Base-by-base conservation (phyloP, 2,329 filamentous ascomycete genomes). In the Conoideocrella luteorostrata region DNA sequence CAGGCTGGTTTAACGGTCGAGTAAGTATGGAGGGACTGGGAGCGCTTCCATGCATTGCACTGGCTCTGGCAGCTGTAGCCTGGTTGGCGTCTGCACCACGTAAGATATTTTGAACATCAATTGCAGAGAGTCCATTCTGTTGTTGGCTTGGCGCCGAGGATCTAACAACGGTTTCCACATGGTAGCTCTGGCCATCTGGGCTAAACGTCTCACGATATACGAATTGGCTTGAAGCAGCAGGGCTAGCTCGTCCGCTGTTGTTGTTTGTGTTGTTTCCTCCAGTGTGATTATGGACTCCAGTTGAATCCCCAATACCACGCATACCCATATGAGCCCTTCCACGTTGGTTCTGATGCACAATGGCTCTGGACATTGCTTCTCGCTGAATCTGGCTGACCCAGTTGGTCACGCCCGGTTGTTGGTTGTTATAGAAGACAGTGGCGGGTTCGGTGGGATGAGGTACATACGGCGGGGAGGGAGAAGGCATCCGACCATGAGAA, bases 21-120 rank as follows among this genome's bases (percentile, higher is more conserved):
- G 46, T 55, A 38, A 63, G 59, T 39, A 72, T 53, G 5, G 72
- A 73, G 4, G 68, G 64, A 33, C 62, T 68, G 4, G 73, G 74
- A 28, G 69, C 64, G 51, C 69, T 77, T 43, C 73, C 65, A 34
- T 74, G 71, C 69, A 77, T 72, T 28, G 72, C 69, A 50, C 65
- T 69, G 5, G 69, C 63, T 62, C 74, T 71, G 39, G 70, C 69
- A 40, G 65, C 64, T 2, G 69, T 64, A 3, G 69, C 67, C 50
- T 73, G 67, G 26, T 56, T 63, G 20, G 66, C 61, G 52, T 77
- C 74, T 5, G 67, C 68, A 26, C 61, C 61, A 23, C 70, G 68
- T 10, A 75, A 52, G 23, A 72, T 67, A 43, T 65, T 71, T 38
- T 71, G 70, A 3, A 72, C 59, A 12, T 77, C 73, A 20, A 58